phyloP scores from a whole-genome alignment of 805 yeast species.

The Cyberlindnera mississippiensis region DNA sequence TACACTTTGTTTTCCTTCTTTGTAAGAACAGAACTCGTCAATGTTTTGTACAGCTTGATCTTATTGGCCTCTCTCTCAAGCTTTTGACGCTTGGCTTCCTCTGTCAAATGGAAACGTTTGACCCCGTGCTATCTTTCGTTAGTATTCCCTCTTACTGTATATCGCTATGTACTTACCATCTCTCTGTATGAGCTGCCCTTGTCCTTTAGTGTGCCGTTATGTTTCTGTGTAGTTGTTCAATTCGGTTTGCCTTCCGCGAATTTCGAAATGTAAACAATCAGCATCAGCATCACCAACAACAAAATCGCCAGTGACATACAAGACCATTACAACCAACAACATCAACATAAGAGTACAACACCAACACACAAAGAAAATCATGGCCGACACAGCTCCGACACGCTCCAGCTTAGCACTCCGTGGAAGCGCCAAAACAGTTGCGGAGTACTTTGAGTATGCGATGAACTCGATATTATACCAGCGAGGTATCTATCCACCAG shows the following conservation, averaged over 20 bases:
- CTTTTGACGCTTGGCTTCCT: slow-evolving; percentile 51
- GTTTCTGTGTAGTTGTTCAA: too few species aligned
- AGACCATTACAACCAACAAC: too few species aligned
- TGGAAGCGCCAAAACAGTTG: slow-evolving; percentile 74
- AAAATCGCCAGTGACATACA: too few species aligned
- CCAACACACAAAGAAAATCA: background rate
- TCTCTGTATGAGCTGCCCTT: too few species aligned
- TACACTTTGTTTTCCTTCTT: slow-evolving; percentile 30
- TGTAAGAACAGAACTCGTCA: slow-evolving; percentile 43
- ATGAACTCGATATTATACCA: slow-evolving; percentile 82
- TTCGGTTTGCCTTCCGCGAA: background rate
- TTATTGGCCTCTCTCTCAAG: slow-evolving; percentile 54
- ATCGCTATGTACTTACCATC: slow-evolving; percentile 7
- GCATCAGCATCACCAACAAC: too few species aligned
- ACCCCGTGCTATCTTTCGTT: slow-evolving; percentile 58
- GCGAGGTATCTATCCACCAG: slow-evolving; percentile 84
- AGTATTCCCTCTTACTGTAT: background rate
- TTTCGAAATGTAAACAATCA: background rate
- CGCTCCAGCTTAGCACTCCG: slow-evolving; percentile 45
- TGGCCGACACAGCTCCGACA: slow-evolving; percentile 12
- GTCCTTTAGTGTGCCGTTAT: too few species aligned
- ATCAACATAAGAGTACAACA: too few species aligned
- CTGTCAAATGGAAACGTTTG: slow-evolving; percentile 52
- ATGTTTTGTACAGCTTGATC: slow-evolving; percentile 49
- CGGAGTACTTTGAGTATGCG: slow-evolving; percentile 81